These are phyloP conservation scores for Hanseniaspora jakobsenii DNA, from an alignment of 805 yeast species.

Conservation along the genomic window DNA sequence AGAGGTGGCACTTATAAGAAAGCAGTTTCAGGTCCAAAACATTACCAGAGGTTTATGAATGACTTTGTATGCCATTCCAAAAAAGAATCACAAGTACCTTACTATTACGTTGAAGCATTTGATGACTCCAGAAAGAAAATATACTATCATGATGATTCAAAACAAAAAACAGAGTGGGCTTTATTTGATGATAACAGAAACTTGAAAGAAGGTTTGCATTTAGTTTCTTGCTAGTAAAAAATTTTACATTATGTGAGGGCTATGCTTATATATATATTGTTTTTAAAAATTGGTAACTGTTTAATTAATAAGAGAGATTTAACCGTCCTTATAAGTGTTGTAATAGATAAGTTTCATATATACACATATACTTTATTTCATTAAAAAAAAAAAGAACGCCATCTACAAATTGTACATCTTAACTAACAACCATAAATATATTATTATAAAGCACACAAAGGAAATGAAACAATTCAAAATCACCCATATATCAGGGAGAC, in stretches of 20 bases:
- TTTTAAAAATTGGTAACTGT: too few species aligned
- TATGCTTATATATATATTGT: too few species aligned
- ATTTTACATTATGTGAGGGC: too few species aligned
- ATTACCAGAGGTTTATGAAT: slow-evolving; percentile 38
- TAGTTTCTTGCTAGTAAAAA: slow-evolving; percentile 28
- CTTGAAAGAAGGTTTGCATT: slow-evolving; percentile 32
- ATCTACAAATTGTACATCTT: neutral
- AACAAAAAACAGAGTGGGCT: slow-evolving; percentile 69
- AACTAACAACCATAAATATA: slow-evolving; percentile 57
- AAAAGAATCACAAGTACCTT: slow-evolving; percentile 29
- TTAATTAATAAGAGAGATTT: too few species aligned
- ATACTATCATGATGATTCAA: slow-evolving; percentile 36
- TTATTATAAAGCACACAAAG: slow-evolving; percentile 59
- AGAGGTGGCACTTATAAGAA: slow-evolving; percentile 40
- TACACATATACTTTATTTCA: neutral
- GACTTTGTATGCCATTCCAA: slow-evolving; percentile 41
- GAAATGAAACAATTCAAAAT: slow-evolving; percentile 61
- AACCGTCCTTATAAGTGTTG: too few species aligned
- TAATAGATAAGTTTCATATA: neutral
- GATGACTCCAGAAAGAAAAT: slow-evolving; percentile 60
- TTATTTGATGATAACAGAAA: slow-evolving; percentile 40
- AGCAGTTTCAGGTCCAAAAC: slow-evolving; percentile 37
- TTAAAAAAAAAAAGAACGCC: neutral
- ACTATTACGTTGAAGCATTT: slow-evolving; percentile 58
- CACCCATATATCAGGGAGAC: slow-evolving; percentile 78